Conservation (phyloP, 345 rosid genomes). For the Brassica juncea region DNA sequence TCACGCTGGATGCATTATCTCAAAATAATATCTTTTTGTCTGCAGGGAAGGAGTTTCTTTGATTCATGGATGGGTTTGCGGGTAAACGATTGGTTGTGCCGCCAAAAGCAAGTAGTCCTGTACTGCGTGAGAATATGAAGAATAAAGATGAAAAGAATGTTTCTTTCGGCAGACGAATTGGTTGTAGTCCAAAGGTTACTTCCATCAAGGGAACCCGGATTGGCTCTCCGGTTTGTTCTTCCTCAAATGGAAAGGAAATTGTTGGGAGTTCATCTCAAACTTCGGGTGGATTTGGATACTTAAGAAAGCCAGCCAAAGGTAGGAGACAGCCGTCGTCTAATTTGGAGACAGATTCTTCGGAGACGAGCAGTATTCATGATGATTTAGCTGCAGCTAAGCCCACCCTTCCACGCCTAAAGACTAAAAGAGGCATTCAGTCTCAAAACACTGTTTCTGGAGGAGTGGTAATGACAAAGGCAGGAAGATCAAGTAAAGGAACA, state of each 20-base stretch:
- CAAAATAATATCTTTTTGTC: too few relatives aligned
- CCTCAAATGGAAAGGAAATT: constrained; percentile 65
- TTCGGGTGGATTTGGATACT: constrained; percentile 37
- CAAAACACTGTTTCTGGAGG: constrained; percentile 34
- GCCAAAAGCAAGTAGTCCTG: constrained; percentile 57
- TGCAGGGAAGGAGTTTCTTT: too few relatives aligned
- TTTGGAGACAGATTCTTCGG: constrained; percentile 63
- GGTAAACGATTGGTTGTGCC: constrained; percentile 55
- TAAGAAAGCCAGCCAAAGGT: constrained; percentile 41
- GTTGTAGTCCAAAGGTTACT: constrained; percentile 45
- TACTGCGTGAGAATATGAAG: constrained; percentile 57
- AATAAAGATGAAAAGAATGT: constrained; percentile 49
- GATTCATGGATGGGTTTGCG: constrained; percentile 69
- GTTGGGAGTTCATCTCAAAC: constrained; percentile 67
- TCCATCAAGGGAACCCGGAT: too few relatives aligned
- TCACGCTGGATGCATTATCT: neutral
- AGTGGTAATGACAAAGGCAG: constrained; percentile 22
- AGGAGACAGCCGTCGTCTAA: constrained; percentile 48
- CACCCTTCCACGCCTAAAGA: constrained; percentile 24
- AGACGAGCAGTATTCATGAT: constrained; percentile 53
- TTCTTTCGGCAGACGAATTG: too few relatives aligned
- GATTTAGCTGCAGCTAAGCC: constrained; percentile 10
- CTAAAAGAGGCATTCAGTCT: constrained; percentile 22
- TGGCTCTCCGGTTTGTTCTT: constrained; percentile 28
- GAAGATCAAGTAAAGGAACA: constrained; percentile 56